Evolutionary conservation across 2,329 filamentous ascomycete species (phyloP), one percentile per base, ranked within the genome.

Genomic region (Colletotrichum australisinense): DNA sequence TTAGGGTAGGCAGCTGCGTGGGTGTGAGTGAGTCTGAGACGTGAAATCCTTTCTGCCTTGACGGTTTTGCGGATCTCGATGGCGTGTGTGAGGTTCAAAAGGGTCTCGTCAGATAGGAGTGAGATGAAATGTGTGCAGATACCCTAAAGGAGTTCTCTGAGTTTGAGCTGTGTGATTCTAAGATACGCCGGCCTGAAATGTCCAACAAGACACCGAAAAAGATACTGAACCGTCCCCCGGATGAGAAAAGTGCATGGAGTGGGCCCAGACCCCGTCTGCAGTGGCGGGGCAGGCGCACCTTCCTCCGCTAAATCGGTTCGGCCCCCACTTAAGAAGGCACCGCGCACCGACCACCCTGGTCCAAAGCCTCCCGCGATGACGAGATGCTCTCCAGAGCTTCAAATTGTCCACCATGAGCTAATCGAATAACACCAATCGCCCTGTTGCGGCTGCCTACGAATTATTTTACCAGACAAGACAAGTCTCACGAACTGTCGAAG

Each of bases 1-100:
- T 16, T 32, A 75, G 72, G 74, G 65, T 28, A 75, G 74, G 74
- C 74, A 69, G 67, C 64, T 24, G 49, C 46, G 9, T 22, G 19
- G 8, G 42, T 6, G 26, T 65, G 49, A 70, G 49, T 64, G 49
- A 70, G 49, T 64, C 26, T 56, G 11, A 32, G 55, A 46, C 38
- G 4, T 16, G 5, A 49, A 55, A 22, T 28, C 30, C 16, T 22
- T 49, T 22, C 42, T 22, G 42, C 42, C 42, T 49, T 22, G 42
- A 49, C 12, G 42, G 7, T n/a, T 19, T 49, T n/a, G 42, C 42
- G 19, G 19, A 22, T 9, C 19, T 9, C n/a, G 19, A 49, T 49
- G 19, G 19, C 6, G 8, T n/a, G 19, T 49, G 5, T n/a, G 19
- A 49, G 38, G 6, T 42, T 16, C 6, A 19, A 7, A 7, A 19